Conservation (phyloP, 352 stramenopile genomes). For the Phytophthora nicotianae region DNA sequence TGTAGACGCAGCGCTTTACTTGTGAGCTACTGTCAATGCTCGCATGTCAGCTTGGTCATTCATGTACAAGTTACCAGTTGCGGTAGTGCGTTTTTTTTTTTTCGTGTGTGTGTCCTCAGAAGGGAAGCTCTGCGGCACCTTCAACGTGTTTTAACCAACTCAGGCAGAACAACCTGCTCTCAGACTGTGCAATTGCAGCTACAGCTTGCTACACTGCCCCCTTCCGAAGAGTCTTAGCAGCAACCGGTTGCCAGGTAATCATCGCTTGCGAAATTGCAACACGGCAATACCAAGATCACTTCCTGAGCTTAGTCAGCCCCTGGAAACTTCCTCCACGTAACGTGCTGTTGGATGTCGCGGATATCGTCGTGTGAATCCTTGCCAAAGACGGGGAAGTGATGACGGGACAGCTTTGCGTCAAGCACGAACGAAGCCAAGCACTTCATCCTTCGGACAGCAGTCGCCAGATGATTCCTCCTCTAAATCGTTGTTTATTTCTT, state of each 20-base stretch:
- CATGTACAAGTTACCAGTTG: background rate
- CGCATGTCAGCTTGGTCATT: background rate
- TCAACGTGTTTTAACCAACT: background rate
- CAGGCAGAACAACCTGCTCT: background rate
- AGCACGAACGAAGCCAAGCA: background rate
- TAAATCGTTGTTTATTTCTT: slow-evolving; percentile 13
- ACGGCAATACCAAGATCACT: background rate
- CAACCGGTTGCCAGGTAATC: background rate
- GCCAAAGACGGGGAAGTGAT: slow-evolving; percentile 14
- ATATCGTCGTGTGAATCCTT: background rate
- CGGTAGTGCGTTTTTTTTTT: background rate
- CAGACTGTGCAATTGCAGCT: background rate
- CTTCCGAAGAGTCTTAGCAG: too few relatives aligned
- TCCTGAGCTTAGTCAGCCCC: background rate
- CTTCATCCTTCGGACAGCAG: slow-evolving; percentile 4
- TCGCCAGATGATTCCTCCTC: background rate
- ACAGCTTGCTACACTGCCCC: background rate
- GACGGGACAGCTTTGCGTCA: slow-evolving; percentile 2
- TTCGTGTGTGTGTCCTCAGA: background rate
- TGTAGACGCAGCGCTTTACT: too few relatives aligned
- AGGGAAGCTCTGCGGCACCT: background rate
- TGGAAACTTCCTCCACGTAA: background rate
- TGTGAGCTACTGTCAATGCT: too few relatives aligned
- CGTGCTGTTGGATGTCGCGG: background rate
- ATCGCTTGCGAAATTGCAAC: background rate